These are phyloP conservation scores for Ophiocordyceps camponoti-floridani DNA, from an alignment of 2,329 filamentous ascomycete genomes.

Conservation along the genomic window DNA sequence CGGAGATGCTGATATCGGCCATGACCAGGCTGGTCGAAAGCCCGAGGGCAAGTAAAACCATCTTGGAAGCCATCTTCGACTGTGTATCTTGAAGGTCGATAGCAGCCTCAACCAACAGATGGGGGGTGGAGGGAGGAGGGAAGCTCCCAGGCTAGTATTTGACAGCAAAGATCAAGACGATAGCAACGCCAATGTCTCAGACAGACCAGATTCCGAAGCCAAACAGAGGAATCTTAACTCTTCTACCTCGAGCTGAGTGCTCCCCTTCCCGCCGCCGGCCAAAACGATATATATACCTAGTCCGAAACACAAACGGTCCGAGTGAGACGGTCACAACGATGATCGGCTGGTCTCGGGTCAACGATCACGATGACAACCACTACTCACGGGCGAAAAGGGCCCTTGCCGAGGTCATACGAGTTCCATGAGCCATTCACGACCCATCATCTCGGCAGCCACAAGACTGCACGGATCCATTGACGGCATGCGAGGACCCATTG, in stretches of 20 bases:
- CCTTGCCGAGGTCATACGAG: background rate
- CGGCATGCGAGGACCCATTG: background rate
- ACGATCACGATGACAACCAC: background rate
- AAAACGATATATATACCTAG: background rate
- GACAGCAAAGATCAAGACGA: background rate
- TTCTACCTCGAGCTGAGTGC: background rate
- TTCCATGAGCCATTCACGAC: background rate
- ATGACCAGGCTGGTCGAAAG: constrained; percentile 3
- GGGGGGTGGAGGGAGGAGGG: background rate
- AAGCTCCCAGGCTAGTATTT: background rate
- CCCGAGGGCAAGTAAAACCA: constrained; percentile 4
- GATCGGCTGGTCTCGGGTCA: background rate
- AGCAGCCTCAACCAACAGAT: background rate
- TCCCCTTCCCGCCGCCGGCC: too few relatives aligned
- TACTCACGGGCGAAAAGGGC: too few relatives aligned
- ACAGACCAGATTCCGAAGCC: background rate
- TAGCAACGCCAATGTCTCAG: too few relatives aligned
- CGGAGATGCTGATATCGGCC: constrained; percentile 9
- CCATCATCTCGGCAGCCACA: background rate
- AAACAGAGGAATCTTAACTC: background rate
- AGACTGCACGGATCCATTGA: background rate
- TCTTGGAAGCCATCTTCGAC: background rate
- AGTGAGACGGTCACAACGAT: background rate
- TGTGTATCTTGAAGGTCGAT: background rate
- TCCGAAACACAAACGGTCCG: background rate